Evolutionary conservation across 176 grass and related monocot genomes (phyloP), one percentile per base, ranked within the genome.

Genomic region (Eleusine indica): DNA sequence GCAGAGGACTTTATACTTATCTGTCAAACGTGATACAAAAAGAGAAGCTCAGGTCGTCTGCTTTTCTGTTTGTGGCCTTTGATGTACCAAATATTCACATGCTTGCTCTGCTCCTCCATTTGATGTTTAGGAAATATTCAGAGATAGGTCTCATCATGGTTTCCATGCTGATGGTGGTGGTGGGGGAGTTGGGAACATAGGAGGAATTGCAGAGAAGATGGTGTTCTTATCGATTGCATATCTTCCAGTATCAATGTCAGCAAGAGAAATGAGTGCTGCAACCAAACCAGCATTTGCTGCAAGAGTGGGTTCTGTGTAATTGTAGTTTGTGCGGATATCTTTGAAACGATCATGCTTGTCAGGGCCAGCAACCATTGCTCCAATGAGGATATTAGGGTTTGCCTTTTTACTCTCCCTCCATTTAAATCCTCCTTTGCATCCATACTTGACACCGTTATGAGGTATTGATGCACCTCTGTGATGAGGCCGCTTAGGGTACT

Each of bases 351-450:
- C 94, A 80, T 94, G 94, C 81, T 78, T 94, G 83, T 97, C 94
- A 86, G 94, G 91, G 28, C 94, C 91, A 68, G 94, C 94, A 68
- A 92, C 87, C 91, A 97, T 92, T 76, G 94, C 94, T 68, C 94
- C 94, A 15, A 88, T 32, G 21, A 97, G 84, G 77, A 93, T 80
- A 82, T 97, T 94, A 82, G 94, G 94, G 68, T 97, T 97, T 88
- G 87, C 75, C 77, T 84, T 97, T 52, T 97, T 97, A 58, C 62
- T 87, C 47, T 97, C 94, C 73, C 91, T 88, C 94, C 94, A 97
- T 88, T 91, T 97, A 48, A 88, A 94, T 40, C 94, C 94, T 91
- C 94, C 94, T 85, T 92, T 97, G 89, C 94, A 97, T 81, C 91
- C 89, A 74, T 97, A 97, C 32, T 94, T 94, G 85, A 92, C 87